Evolutionary conservation across 1,284 basidiomycete species (phyloP), one percentile per base, ranked within the genome.

Genomic region (Polyporus tsugae): DNA sequence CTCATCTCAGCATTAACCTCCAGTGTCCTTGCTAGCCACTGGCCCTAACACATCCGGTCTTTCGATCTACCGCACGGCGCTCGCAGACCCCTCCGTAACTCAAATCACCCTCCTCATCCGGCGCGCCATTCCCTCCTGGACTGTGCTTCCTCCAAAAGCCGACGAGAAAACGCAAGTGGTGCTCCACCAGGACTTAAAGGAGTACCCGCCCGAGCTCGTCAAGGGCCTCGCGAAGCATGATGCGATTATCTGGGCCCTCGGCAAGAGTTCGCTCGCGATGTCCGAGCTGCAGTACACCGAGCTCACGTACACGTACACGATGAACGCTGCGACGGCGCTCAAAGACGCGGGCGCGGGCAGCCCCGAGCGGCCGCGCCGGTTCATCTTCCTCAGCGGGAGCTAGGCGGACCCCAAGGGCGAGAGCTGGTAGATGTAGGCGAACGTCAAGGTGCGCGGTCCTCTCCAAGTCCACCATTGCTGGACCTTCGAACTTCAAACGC

Each of bases 191-290:
- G 79, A 83, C 72, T 83, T 83, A 71, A 64, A 76, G 17, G 60
- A 75, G 7, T 84, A 82, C 70, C 72, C 81, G 3, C 35, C 75
- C 1, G 77, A 79, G 22, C 74, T 83, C 36, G 75, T 75, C 17
- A 60, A 67, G 5, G 73, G 66, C 29, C 78, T 83, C 39, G 79
- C 76, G 0, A 73, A 75, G 57, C 80, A 82, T 64, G 82, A 83
- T 63, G 82, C 79, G 7, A 80, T 80, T 68, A 75, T 84, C 7
- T 84, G 83, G 82, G 82, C 82, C 29, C 74, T 82, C 13, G 83
- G 83, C 0, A 77, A 72, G 60, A 74, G 74, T 33, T 66, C 78
- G 1, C 33, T 70, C 2, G 82, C 82, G 29, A 75, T 82, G 75
- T 72, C 68, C 11, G 83, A 83, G 63, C 73, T 73, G 49, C 79